These are phyloP conservation scores for Aspergillus pseudoglaucus DNA, from an alignment of 2,329 filamentous ascomycete species.

Conservation along the genomic window DNA sequence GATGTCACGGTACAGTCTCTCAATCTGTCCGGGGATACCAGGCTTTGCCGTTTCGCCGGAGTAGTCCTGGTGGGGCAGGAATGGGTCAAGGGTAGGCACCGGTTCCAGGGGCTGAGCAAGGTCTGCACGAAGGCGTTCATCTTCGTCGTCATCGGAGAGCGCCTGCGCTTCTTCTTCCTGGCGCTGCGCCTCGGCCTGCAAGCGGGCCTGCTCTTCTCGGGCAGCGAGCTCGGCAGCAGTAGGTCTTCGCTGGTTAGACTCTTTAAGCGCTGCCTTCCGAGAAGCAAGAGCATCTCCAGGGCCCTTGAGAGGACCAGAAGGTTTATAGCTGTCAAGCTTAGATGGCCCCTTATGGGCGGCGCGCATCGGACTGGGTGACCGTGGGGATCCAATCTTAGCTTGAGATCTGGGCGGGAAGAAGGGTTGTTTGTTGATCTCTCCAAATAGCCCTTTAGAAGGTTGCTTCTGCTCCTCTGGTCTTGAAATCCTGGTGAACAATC, in stretches of 20 bases:
- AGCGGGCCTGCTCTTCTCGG: conserved; percentile 23
- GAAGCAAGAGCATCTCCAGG: conserved; percentile 34
- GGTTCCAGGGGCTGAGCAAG: conserved; percentile 39
- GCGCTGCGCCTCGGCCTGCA: conserved; percentile 26
- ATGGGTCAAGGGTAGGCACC: conserved; percentile 41
- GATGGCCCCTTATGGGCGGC: conserved; percentile 21
- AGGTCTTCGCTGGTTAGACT: conserved; percentile 20
- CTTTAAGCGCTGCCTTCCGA: conserved; percentile 33
- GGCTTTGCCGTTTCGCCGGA: conserved; percentile 39
- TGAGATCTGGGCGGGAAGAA: conserved; percentile 30
- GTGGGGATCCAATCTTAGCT: conserved; percentile 28
- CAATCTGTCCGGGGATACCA: conserved; percentile 45
- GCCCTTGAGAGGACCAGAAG: conserved; percentile 32
- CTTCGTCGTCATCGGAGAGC: conserved; percentile 43
- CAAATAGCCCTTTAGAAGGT: conserved; percentile 33
- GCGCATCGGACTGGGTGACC: conserved; percentile 44
- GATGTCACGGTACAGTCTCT: conserved; percentile 45
- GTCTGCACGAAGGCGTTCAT: conserved; percentile 41
- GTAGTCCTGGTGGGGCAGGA: conserved; percentile 44
- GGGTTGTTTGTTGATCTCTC: conserved; percentile 35
- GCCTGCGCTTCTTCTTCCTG: conserved; percentile 28
- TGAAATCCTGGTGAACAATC: conserved; percentile 34
- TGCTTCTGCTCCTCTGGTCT: conserved; percentile 22
- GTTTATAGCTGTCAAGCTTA: conserved; percentile 27
- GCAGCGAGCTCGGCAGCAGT: conserved; percentile 16